phyloP scores from a whole-genome alignment of 352 stramenopile species.

The Pythium sukuiense region DNA sequence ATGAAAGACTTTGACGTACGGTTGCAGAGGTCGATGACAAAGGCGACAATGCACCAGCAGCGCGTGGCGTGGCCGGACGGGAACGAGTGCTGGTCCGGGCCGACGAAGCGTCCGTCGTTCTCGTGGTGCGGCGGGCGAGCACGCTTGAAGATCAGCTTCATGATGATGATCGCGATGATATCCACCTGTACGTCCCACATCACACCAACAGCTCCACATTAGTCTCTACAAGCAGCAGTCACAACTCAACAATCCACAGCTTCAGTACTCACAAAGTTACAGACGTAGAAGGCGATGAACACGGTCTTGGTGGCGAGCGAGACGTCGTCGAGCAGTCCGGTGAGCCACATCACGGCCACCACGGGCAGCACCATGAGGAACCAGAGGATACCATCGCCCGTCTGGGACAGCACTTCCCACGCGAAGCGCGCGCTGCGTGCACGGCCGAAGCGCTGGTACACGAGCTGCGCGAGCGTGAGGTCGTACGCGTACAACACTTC shows the following conservation, averaged over 20 bases:
- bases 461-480: constrained; percentile 64
- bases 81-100: constrained; percentile 85
- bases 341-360: constrained; percentile 35
- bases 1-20: too few species aligned
- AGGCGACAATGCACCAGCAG: constrained; percentile 65
- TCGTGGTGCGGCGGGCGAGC: constrained; percentile 72
- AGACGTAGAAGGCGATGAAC: constrained; percentile 45
- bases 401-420: constrained; percentile 81
- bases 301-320: constrained; percentile 33
- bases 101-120: constrained; percentile 72
- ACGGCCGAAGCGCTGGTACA: constrained; percentile 68
- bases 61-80: constrained; percentile 81
- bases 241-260: too few species aligned
- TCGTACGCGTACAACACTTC: constrained; percentile 74
- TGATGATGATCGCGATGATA: constrained; percentile 74
- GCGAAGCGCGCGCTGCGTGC: constrained; percentile 43
- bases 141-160: constrained; percentile 77
- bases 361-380: constrained; percentile 57
- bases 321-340: constrained; percentile 32
- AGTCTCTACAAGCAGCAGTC: not conserved
- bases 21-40: constrained; percentile 55
- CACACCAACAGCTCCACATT: not conserved
- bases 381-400: constrained; percentile 83
- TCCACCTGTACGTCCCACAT: too few species aligned
- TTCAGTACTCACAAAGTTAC: constrained; percentile 39